Evolutionary conservation across 2,329 filamentous ascomycete species (phyloP), one percentile per base, ranked within the genome.

Genomic region (Parastagonospora nodorum): DNA sequence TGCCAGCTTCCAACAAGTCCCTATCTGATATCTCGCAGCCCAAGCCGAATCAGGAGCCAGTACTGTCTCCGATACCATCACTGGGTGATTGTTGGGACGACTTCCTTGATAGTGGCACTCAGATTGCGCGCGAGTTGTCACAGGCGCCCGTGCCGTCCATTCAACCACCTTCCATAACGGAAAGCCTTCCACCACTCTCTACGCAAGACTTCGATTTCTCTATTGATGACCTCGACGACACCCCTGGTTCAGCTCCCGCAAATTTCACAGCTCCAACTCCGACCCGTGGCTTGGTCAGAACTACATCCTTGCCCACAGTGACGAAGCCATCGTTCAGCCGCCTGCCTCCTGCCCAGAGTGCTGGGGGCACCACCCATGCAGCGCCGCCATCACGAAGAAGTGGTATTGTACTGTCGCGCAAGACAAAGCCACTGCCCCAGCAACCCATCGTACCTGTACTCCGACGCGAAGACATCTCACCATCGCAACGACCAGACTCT

Each of bases 91-190:
- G 53, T 2, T 74, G 71, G 71, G 71, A 68, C 43, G 70, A 75
- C 35, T 76, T 78, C n/a, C 63, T 79, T 2, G 77, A 74, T n/a
- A 77, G 70, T 50, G 74, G 70, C 31, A 77, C 77, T 0, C 77
- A 80, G 50, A 75, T 79, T 31, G 75, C 75, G 6, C 71, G 76
- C 8, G 77, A 79, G 29, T 60, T 79, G 8, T 64, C 63, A 24
- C 19, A 24, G 19, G 19, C 19, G 19, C 19, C 19, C 19, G 19
- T 24, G 19, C 19, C 19, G 19, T 2, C 12, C 8, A 15, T n/a
- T 8, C 14, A 15, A 4, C 40, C 42, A 10, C 12, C 27, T 1
- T 27, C 50, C 5, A n/a, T 43, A 3, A 30, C 5, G 10, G 52
- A 63, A 5, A 28, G 27, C 27, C 42, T 55, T 10, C 60, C 66